Evolutionary conservation across 306 rosid species (phyloP).

Genomic region (Quercus variabilis): DNA sequence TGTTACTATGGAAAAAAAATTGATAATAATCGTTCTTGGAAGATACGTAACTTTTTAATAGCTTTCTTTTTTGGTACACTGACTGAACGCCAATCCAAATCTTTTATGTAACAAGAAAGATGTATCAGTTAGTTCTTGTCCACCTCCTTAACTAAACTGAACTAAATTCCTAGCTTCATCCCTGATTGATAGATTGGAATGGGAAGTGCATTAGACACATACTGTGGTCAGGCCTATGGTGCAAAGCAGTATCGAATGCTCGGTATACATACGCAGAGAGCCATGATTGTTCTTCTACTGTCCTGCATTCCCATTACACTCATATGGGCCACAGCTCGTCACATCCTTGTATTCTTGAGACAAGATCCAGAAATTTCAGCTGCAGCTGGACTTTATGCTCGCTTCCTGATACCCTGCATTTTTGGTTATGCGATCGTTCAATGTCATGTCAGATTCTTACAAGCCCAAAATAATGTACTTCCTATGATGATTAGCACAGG

Average conservation of each 20-base stretch:
- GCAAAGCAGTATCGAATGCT: conserved; percentile 38
- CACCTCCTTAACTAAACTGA: too few species aligned
- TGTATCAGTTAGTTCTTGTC: too few species aligned
- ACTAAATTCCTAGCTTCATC: not conserved
- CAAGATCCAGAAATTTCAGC: conserved; percentile 45
- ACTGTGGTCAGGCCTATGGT: conserved; percentile 46
- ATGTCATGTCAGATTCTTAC: conserved; percentile 34
- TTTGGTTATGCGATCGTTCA: conserved; percentile 32
- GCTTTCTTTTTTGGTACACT: too few species aligned
- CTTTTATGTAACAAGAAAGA: too few species aligned
- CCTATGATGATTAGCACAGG: conserved; percentile 32
- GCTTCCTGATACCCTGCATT: conserved; percentile 37
- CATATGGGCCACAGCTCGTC: conserved; percentile 41
- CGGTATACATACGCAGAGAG: conserved; percentile 44
- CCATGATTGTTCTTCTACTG: conserved; percentile 39
- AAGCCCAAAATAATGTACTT: conserved; percentile 32
- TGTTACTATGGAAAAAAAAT: too few species aligned
- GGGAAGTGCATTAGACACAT: conserved; percentile 48
- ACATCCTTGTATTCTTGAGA: conserved; percentile 34
- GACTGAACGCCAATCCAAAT: too few species aligned
- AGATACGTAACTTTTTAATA: too few species aligned
- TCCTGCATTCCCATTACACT: conserved; percentile 32
- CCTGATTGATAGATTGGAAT: conserved; percentile 29
- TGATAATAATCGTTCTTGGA: too few species aligned
- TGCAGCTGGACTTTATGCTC: conserved; percentile 36